These are phyloP conservation scores for Aspergillus haitiensis DNA, from an alignment of 495 filamentous ascomycete genomes.

Conservation along the genomic window DNA sequence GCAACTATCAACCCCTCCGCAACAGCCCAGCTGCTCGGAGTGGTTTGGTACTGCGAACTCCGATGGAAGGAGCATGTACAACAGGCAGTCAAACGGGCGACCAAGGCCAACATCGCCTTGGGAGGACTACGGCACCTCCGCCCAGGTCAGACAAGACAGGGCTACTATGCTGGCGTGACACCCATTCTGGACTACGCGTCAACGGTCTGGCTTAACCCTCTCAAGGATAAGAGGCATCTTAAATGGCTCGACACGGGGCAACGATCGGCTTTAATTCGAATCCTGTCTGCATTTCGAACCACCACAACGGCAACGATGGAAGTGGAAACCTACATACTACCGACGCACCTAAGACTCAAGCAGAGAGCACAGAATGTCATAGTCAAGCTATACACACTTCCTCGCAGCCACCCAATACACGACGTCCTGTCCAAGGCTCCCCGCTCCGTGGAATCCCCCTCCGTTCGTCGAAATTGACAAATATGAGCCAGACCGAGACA, in stretches of 20 bases:
- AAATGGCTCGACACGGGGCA: slow-evolving; percentile 20
- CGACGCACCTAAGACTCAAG: no score
- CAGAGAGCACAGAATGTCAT: no score
- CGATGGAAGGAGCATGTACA: slow-evolving; percentile 29
- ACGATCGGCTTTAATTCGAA: slow-evolving; percentile 14
- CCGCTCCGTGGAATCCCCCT: no score
- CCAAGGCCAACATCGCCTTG: slow-evolving; percentile 22
- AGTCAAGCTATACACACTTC: no score
- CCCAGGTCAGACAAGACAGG: slow-evolving; percentile 28
- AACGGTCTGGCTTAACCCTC: slow-evolving; percentile 24
- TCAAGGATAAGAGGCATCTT: slow-evolving; percentile 24
- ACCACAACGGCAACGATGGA: no score
- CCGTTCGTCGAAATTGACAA: no score
- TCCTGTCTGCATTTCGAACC: no score
- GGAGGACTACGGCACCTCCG: slow-evolving; percentile 21
- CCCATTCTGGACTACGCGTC: slow-evolving; percentile 24
- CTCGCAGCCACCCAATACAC: no score
- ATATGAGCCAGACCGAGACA: no score
- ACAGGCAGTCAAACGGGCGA: slow-evolving; percentile 26
- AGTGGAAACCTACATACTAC: no score
- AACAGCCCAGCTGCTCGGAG: slow-evolving; percentile 28
- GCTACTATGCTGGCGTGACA: slow-evolving; percentile 29
- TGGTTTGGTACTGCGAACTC: slow-evolving; percentile 26
- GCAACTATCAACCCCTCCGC: slow-evolving; percentile 16
- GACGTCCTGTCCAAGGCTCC: no score